Conservation (phyloP, 768 basidiomycete genomes). For the Scleroderma citrinum region DNA sequence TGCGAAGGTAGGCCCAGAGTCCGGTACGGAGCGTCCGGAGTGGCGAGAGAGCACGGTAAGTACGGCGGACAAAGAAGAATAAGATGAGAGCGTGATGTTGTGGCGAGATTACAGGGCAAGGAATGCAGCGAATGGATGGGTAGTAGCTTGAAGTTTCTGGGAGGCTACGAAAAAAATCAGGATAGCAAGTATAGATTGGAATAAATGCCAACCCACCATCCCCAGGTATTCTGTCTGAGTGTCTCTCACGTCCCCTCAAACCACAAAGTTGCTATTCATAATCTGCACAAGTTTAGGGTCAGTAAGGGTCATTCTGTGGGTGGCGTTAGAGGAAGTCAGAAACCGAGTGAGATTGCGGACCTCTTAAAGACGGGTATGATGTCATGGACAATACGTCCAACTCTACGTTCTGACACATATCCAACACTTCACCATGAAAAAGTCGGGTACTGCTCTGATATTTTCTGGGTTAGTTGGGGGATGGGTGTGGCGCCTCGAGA, state of each 20-base stretch:
- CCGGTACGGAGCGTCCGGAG: slow-evolving; percentile 54
- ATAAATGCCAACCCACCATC: slow-evolving; percentile 38
- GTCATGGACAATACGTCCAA: slow-evolving; percentile 82
- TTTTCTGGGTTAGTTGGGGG: slow-evolving; percentile 30
- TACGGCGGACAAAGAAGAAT: slow-evolving; percentile 36
- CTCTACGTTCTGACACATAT: slow-evolving; percentile 56
- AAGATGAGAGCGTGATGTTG: slow-evolving; percentile 30
- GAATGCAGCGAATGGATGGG: slow-evolving; percentile 92
- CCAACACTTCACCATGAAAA: slow-evolving; percentile 76
- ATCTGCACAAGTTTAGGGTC: slow-evolving; percentile 63
- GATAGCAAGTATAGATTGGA: not conserved
- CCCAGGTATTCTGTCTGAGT: slow-evolving; percentile 80
- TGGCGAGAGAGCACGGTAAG: slow-evolving; percentile 86
- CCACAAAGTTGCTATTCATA: slow-evolving; percentile 66
- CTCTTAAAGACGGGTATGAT: slow-evolving; percentile 83
- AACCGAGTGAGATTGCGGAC: slow-evolving; percentile 30
- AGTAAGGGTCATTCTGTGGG: slow-evolving; percentile 62
- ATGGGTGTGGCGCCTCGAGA: slow-evolving; percentile 27
- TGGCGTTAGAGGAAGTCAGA: not conserved
- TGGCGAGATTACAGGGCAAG: slow-evolving; percentile 77
- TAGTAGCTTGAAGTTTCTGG: slow-evolving; percentile 79
- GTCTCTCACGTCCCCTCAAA: slow-evolving; percentile 87
- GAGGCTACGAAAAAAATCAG: slow-evolving; percentile 34
- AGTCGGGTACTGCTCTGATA: slow-evolving; percentile 65
- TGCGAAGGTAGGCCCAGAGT: slow-evolving; percentile 55